A percentile compares a stretch with the other conserved stretches of the same genome.
Conservation (phyloP, 257 asterid genomes). For the Nicotiana tomentosiformis region DNA sequence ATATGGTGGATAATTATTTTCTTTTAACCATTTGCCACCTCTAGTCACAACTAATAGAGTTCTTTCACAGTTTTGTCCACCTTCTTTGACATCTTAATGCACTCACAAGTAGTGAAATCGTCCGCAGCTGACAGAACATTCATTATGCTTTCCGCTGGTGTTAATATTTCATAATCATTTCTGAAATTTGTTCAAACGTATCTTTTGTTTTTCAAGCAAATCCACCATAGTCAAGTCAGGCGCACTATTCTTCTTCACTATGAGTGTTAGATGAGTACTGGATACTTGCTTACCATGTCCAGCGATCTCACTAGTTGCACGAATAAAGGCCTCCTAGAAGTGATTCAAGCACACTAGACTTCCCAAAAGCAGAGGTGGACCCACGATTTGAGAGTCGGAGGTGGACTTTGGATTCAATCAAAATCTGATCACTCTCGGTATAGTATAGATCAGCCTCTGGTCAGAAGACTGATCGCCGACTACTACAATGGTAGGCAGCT, state of each 20-base stretch:
- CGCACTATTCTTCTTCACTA: conserved; percentile 35
- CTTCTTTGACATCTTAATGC: conserved; percentile 7
- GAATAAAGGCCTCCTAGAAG: conserved; percentile 1
- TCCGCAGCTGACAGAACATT: conserved; percentile 29
- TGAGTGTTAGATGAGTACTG: conserved; percentile 18
- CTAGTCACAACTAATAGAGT: background rate
- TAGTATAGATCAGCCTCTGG: too few species aligned
- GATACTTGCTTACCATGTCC: conserved; percentile 33
- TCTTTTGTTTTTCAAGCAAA: conserved; percentile 38
- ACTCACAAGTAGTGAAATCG: conserved; percentile 32
- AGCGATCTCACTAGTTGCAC: conserved; percentile 26
- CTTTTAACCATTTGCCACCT: too few species aligned
- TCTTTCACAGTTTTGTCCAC: conserved; percentile 28
- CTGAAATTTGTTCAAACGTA: conserved; percentile 24
- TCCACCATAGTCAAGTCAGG: conserved; percentile 40
- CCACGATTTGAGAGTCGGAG: too few species aligned
- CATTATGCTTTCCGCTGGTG: conserved; percentile 30
- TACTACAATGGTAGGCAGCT: conserved; percentile 30
- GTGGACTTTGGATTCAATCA: too few species aligned
- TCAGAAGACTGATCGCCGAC: conserved; percentile 42
- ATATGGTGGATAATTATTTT: too few species aligned
- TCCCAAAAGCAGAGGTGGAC: too few species aligned
- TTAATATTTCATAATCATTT: conserved; percentile 21
- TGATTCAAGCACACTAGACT: too few species aligned
- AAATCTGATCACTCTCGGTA: too few species aligned